Evolutionary conservation across 164 flowering plant genomes (phyloP).

Genomic region (Cinnamomum micranthum): DNA sequence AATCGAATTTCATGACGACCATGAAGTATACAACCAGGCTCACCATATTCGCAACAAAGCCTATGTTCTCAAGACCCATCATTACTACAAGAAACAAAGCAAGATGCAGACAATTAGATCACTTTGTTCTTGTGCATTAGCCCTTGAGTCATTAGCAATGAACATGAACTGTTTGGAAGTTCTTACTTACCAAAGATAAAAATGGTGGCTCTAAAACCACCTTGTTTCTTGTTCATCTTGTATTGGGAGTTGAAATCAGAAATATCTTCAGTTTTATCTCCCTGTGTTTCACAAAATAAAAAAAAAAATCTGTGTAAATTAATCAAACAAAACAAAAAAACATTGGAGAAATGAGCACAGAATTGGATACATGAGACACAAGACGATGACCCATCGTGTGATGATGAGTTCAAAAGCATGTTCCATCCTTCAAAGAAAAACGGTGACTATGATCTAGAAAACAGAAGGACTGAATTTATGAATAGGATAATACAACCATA

Average conservation of each 20-base stretch:
- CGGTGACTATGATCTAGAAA: no score
- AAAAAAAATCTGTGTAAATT: not conserved
- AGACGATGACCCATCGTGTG: not conserved
- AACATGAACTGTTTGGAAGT: not conserved
- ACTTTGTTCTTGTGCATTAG: no score
- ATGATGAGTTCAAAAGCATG: no score
- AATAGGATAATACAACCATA: no score
- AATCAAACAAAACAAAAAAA: not conserved
- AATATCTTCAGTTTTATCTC: no score
- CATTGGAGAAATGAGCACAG: not conserved
- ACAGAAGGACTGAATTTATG: no score
- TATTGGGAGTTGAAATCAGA: not conserved
- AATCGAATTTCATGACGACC: constrained; percentile 41
- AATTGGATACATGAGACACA: not conserved
- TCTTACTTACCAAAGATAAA: constrained; percentile 2
- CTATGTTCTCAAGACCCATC: constrained; percentile 48
- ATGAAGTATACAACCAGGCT: constrained; percentile 47
- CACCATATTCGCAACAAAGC: constrained; percentile 57
- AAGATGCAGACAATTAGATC: not conserved
- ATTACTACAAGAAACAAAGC: constrained; percentile 22
- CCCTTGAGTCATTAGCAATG: not conserved
- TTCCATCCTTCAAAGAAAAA: no score
- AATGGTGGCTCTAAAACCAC: constrained; percentile 1
- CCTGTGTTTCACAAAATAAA: not conserved
- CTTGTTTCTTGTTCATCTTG: not conserved